Base-by-base conservation (phyloP, 2,329 filamentous ascomycete genomes). In the Lecanoromycetidae sp. region DNA sequence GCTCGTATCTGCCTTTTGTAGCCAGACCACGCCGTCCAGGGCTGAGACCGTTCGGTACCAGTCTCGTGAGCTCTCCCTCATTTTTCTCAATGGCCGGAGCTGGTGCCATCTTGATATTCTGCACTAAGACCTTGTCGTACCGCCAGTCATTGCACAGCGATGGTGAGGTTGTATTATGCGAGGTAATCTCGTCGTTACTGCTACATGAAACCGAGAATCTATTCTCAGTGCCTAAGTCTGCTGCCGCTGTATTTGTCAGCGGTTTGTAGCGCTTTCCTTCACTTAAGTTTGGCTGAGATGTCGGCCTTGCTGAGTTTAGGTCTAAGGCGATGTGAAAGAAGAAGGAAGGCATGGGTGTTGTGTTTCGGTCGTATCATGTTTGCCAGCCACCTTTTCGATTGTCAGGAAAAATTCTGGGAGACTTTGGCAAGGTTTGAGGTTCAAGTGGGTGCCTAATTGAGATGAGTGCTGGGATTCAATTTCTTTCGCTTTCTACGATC, bases 1-100 rank as follows among this genome's bases (percentile, higher is more conserved):
- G 80, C 17, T 85, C 68, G 60, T 82, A 94, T 53, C 77, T 74
- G 4, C 86, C 91, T 62, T 88, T 94, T 1, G 88, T 94, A 50
- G 85, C 81, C 42, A 82, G 77, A 5, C 84, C 85, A 5, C 77
- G 73, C 22, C 71, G 56, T 61, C 71, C 55, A 61, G 74, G 62
- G 63, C 76, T 60, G 64, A 76, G 61, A 57, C 70, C 57, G 43
- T 65, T 66, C 7, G 70, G 64, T 22, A 70, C 66, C 13, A 65
- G 60, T 38, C 55, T 52, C 35, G 57, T 58, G 57, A 46, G 50
- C 54, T 49, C 57, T 57, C 29, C 23, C 57, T 59, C 25, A 20
- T 27, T 46, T 38, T 46, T 46, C 2, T 29, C 41, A 37, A 23
- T 9, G 55, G 54, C 8, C 54, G 56, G 49, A 57, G 58, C 52